Conservation (phyloP, 176 grass and related monocot genomes). For the Musa troglodytarum region DNA sequence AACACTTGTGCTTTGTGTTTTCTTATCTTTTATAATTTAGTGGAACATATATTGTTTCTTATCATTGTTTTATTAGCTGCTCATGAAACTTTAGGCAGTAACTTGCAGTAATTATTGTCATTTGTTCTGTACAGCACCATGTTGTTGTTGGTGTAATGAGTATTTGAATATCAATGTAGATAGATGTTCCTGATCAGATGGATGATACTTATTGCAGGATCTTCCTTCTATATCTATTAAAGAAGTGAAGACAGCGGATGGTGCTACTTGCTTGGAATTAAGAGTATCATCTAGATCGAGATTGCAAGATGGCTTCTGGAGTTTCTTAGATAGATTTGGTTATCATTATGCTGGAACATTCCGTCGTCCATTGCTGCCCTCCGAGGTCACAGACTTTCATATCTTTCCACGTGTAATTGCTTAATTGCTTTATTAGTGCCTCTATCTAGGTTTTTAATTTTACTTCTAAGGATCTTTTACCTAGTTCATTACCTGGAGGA, state of each 20-base stretch:
- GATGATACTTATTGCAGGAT: conserved; percentile 42
- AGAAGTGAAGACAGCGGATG: conserved; percentile 64
- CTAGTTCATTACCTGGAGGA: too few species aligned
- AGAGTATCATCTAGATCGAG: conserved; percentile 42
- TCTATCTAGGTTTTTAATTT: background rate
- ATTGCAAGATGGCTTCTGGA: conserved; percentile 55
- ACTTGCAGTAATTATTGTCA: background rate
- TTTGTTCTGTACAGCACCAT: background rate
- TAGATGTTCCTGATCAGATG: background rate
- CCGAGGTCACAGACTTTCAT: conserved; percentile 38
- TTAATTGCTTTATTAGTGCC: background rate
- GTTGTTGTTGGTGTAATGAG: background rate
- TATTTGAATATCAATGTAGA: background rate
- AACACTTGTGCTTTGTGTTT: background rate
- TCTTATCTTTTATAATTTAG: background rate
- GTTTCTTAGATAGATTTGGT: conserved; percentile 61
- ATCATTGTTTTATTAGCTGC: too few species aligned
- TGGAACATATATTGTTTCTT: too few species aligned
- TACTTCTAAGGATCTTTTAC: background rate
- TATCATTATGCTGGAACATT: conserved; percentile 42
- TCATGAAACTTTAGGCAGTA: too few species aligned
- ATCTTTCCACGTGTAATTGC: background rate
- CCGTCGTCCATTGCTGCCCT: conserved; percentile 54
- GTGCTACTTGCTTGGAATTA: conserved; percentile 50
- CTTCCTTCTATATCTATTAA: conserved; percentile 59